phyloP scores from a whole-genome alignment of 345 rosid species.

The Citrus sinensis region DNA sequence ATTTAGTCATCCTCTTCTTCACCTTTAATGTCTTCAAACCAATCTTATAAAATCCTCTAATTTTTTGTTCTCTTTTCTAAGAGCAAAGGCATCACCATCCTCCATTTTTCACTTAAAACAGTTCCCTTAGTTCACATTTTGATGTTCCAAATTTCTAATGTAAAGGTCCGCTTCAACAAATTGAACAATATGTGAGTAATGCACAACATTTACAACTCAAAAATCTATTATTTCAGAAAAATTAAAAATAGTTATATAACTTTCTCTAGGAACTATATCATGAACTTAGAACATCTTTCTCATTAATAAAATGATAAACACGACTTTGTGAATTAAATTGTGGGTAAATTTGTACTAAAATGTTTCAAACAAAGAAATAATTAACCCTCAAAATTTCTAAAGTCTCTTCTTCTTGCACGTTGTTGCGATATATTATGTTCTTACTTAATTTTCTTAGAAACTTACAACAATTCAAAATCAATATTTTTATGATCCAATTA shows the following conservation, averaged over 20 bases:
- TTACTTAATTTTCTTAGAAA: no score
- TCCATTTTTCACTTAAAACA: slow-evolving; percentile 28
- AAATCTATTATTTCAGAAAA: not conserved
- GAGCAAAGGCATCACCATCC: slow-evolving; percentile 25
- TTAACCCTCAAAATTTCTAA: not conserved
- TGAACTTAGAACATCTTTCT: not conserved
- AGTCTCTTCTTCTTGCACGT: not conserved
- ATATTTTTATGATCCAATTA: no score
- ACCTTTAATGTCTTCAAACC: slow-evolving; percentile 27
- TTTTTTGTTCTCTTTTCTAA: slow-evolving; percentile 17
- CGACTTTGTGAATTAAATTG: not conserved
- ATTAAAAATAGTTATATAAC: not conserved
- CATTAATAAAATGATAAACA: not conserved
- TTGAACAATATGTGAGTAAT: not conserved
- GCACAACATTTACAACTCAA: not conserved
- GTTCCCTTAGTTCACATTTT: slow-evolving; percentile 37
- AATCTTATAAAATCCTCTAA: slow-evolving; percentile 27
- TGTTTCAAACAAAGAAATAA: not conserved
- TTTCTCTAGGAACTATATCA: not conserved
- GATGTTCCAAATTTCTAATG: slow-evolving; percentile 51
- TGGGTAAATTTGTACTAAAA: not conserved
- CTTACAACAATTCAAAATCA: no score
- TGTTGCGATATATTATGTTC: no score
- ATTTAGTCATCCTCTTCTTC: slow-evolving; percentile 48
- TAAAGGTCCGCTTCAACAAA: slow-evolving; percentile 4